Percentiles rank a stretch among this genome's conserved stretches.
Conservation (phyloP, 352 stramenopile genomes). For the Pythium rishiriense region DNA sequence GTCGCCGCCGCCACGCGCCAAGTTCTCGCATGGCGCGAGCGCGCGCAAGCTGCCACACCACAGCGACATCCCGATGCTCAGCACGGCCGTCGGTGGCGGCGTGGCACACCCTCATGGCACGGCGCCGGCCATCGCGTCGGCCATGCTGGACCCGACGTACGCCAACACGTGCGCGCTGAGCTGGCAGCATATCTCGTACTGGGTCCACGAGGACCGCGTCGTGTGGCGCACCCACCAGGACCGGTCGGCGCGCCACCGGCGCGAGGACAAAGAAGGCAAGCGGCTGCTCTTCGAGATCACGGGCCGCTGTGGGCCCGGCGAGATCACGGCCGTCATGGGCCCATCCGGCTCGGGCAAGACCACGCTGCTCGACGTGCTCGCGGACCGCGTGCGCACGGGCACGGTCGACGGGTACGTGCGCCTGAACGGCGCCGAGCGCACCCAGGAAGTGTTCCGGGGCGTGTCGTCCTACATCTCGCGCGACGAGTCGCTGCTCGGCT, state of each 20-base stretch:
- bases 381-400: constrained; percentile 54
- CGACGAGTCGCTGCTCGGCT: constrained; percentile 56
- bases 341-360: constrained; percentile 42
- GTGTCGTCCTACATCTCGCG: constrained; percentile 41
- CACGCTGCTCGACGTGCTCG: constrained; percentile 46
- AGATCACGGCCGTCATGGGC: constrained; percentile 46
- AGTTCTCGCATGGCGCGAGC: background rate
- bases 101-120: background rate
- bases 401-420: constrained; percentile 46
- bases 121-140: constrained; percentile 14
- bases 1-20: background rate
- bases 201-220: constrained; percentile 25
- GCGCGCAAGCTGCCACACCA: constrained; percentile 2
- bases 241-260: background rate
- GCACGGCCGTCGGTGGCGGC: too few species aligned
- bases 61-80: constrained; percentile 2
- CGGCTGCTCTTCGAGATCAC: constrained; percentile 40
- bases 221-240: constrained; percentile 17
- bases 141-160: constrained; percentile 22
- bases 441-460: constrained; percentile 26
- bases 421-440: constrained; percentile 34
- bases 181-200: constrained; percentile 37
- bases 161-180: constrained; percentile 31
- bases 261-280: constrained; percentile 21
- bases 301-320: constrained; percentile 34